Percentiles rank a stretch among this genome's conserved stretches.
These are phyloP conservation scores for Sapria himalayana DNA, from an alignment of 345 rosid species.

Conservation along the genomic window DNA sequence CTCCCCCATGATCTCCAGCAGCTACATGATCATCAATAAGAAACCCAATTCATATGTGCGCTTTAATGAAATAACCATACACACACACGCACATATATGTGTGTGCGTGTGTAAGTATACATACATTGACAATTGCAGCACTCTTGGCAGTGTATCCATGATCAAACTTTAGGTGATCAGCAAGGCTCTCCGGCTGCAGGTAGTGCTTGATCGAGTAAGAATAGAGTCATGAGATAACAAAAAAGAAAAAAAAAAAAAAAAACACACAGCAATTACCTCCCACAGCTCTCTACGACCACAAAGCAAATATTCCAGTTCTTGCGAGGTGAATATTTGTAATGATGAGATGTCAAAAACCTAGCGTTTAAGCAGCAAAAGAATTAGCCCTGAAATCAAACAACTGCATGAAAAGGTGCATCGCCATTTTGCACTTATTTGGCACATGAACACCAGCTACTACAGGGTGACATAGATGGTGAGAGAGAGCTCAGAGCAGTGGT, in stretches of 20 bases:
- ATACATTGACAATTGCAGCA: conserved; percentile 67
- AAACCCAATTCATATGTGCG: neutral
- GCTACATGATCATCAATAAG: conserved; percentile 18
- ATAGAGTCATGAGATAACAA: conserved; percentile 4
- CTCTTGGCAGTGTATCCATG: conserved; percentile 96
- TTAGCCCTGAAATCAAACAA: conserved; percentile 2
- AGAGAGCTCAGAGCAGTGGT: no score
- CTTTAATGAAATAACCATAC: neutral
- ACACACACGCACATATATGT: no score
- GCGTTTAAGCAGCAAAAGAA: conserved; percentile 1
- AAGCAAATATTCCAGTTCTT: conserved; percentile 74
- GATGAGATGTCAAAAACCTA: conserved; percentile 92
- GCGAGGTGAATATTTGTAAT: conserved; percentile 78
- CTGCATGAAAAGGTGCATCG: no score
- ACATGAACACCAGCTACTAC: no score
- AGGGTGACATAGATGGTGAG: no score
- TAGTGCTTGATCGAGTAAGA: no score
- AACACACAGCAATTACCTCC: conserved; percentile 36
- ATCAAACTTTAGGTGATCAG: conserved; percentile 88
- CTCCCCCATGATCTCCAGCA: conserved; percentile 95
- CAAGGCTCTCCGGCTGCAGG: conserved; percentile 76
- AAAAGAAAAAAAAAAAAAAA: neutral
- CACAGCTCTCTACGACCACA: conserved; percentile 97
- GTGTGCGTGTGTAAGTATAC: conserved; percentile 13
- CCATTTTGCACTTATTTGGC: no score